Evolutionary conservation across 768 basidiomycete species (phyloP), one percentile per base, ranked within the genome.

Genomic region (Termitomyces bulborhizus): DNA sequence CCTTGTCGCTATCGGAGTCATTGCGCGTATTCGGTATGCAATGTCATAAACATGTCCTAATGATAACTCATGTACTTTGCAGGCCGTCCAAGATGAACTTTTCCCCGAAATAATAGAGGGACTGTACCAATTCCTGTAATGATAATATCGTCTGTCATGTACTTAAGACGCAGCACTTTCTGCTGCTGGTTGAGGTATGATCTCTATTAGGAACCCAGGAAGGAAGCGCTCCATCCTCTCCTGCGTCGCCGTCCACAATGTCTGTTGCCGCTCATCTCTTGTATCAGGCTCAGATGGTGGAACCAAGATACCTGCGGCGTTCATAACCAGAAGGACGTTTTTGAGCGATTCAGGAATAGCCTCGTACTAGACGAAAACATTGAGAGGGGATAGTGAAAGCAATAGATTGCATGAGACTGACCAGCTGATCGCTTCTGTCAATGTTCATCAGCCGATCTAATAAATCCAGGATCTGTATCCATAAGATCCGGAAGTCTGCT

Each of bases 321-420:
- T 86, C 93, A 99, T 95, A 47, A 99, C 96, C 46, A 98, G 79
- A 15, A 99, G 73, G 47, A 96, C 90, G 65, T 98, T 98, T 73
- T 98, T 98, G 63, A 99, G 78, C 1, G 94, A 95, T 70, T 99
- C 97, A 1, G 93, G 93, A 18, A 97, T 80, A 0, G 96, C 96
- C 68, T 99, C 97, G 67, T 87, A 86, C 96, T 98, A 7, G 29
- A 24, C 12, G 31, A 37, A 21, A 32, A 46, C n/a, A 8, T 40
- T 60, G 42, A 59, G 49, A 59, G 48, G 36, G 32, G 51, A 31
- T 32, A 39, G 18, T 6, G 27, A 32, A 39, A 40, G 15, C 34
- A 24, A 31, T 31, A 11, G 6, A 24, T 24, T 9, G 8, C 26
- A 54, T n/a, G 15, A 42, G 44, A 77, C 88, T 63, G 61, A 96